Evolutionary conservation across 257 asterid genomes (phyloP).

Genomic region (Solanum dulcamara): DNA sequence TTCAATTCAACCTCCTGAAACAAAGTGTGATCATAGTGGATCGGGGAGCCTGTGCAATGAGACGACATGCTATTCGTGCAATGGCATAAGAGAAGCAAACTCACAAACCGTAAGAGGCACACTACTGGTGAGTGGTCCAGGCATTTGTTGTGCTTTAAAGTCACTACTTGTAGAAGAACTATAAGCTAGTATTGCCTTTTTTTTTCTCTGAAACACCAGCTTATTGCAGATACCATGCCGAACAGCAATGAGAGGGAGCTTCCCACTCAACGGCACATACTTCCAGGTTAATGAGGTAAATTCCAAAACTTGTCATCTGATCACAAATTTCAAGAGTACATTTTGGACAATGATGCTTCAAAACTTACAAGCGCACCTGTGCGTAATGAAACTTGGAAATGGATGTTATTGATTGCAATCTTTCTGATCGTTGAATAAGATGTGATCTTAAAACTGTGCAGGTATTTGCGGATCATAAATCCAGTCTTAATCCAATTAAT

Average conservation of each 20-base stretch:
- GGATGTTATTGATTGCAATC: background rate
- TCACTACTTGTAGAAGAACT: background rate
- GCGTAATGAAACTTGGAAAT: background rate
- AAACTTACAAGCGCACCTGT: background rate
- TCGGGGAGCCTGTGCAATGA: slow-evolving; percentile 45
- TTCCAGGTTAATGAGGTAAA: slow-evolving; percentile 96
- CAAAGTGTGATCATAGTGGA: slow-evolving; percentile 35
- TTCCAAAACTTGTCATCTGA: background rate
- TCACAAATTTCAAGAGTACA: background rate
- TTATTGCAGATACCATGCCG: slow-evolving; percentile 77
- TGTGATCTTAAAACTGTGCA: slow-evolving; percentile 17
- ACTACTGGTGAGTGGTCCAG: slow-evolving; percentile 64
- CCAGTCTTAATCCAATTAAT: slow-evolving; percentile 64
- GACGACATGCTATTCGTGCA: slow-evolving; percentile 54
- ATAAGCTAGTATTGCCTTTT: background rate
- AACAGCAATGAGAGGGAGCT: slow-evolving; percentile 95
- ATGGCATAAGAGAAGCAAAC: slow-evolving; percentile 52
- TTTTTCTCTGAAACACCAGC: slow-evolving; percentile 5
- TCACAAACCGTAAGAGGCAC: slow-evolving; percentile 86
- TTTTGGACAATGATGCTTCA: background rate
- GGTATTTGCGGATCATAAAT: slow-evolving; percentile 85
- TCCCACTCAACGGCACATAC: slow-evolving; percentile 94
- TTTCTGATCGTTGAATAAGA: background rate
- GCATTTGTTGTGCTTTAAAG: background rate
- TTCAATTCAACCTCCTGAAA: slow-evolving; percentile 65